phyloP scores from a whole-genome alignment of 1,284 basidiomycete species.

The Moesziomyces sp. region DNA sequence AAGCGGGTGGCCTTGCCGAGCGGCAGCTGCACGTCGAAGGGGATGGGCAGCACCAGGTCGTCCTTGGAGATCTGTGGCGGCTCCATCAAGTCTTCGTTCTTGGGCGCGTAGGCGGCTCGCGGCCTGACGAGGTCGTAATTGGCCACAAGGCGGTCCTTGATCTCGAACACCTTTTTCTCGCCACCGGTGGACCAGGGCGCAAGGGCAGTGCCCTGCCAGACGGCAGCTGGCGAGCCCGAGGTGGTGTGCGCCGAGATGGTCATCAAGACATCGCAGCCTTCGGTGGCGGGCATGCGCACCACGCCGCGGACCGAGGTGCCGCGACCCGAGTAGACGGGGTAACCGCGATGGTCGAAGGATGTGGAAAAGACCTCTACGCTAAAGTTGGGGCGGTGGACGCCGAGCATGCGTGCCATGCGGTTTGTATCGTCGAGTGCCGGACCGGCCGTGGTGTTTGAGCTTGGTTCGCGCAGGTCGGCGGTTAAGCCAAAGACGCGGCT shows the following conservation, averaged over 20 bases:
- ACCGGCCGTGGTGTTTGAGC: conserved; percentile 5
- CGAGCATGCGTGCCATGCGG: conserved; percentile 30
- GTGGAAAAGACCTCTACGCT: conserved; percentile 59
- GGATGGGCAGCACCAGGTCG: conserved; percentile 49
- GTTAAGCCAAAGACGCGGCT: conserved; percentile 48
- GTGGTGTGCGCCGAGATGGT: conserved; percentile 60
- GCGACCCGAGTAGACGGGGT: conserved; percentile 52
- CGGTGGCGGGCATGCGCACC: conserved; percentile 46
- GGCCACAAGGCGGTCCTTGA: conserved; percentile 46
- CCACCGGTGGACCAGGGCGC: conserved; percentile 45
- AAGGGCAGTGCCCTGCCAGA: conserved; percentile 58
- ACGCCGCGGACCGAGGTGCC: conserved; percentile 48
- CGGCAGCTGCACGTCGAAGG: conserved; percentile 57
- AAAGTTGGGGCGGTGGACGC: conserved; percentile 45
- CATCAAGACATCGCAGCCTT: conserved; percentile 55
- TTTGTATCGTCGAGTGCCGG: conserved; percentile 28
- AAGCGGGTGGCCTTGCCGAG: conserved; percentile 55
- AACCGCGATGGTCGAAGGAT: conserved; percentile 56
- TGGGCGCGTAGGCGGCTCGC: conserved; percentile 35
- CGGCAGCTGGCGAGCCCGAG: conserved; percentile 55
- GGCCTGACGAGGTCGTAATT: conserved; percentile 45
- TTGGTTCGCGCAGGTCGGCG: conserved; percentile 35
- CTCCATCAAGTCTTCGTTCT: conserved; percentile 46
- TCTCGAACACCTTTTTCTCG: conserved; percentile 54
- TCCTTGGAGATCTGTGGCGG: conserved; percentile 42